phyloP scores from a whole-genome alignment of 768 basidiomycete genomes.

The Tricholoma sp. region DNA sequence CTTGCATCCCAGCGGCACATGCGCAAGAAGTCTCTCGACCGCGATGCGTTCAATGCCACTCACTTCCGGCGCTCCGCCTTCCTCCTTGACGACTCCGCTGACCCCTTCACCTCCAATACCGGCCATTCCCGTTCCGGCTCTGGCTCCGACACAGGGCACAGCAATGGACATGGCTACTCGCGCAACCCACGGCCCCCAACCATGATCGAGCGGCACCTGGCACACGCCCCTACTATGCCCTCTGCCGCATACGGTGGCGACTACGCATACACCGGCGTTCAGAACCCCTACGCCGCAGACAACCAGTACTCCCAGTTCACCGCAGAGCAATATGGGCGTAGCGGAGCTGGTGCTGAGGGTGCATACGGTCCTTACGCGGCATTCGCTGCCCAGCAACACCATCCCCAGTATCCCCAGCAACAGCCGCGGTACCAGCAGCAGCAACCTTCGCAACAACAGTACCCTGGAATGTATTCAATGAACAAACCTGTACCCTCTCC shows the following conservation, averaged over 20 bases:
- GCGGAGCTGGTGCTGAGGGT: conserved; percentile 9
- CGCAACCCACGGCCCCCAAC: conserved; percentile 22
- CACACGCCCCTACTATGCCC: conserved; percentile 12
- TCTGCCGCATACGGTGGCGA: conserved; percentile 8
- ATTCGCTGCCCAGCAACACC: conserved; percentile 7
- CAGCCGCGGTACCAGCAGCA: conserved; percentile 7
- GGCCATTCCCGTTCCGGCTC: background rate
- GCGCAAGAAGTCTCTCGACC: conserved; percentile 26
- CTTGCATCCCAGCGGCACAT: conserved; percentile 26
- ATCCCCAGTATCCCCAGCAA: conserved; percentile 11
- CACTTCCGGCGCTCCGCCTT: conserved; percentile 50
- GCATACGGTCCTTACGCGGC: conserved; percentile 9
- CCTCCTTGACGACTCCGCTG: conserved; percentile 25
- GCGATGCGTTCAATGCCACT: conserved; percentile 40
- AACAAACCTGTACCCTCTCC: conserved; percentile 2
- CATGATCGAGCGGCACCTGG: conserved; percentile 25
- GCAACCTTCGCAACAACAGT: no score
- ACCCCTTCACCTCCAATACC: conserved; percentile 10
- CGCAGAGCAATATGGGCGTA: conserved; percentile 9
- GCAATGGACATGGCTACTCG: background rate
- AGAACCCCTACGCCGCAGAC: conserved; percentile 9
- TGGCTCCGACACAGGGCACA: background rate
- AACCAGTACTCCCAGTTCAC: conserved; percentile 6
- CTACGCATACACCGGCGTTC: conserved; percentile 9
- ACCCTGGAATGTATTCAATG: background rate